phyloP scores from a whole-genome alignment of 306 rosid genomes.

The Begonia peltatifolia region DNA sequence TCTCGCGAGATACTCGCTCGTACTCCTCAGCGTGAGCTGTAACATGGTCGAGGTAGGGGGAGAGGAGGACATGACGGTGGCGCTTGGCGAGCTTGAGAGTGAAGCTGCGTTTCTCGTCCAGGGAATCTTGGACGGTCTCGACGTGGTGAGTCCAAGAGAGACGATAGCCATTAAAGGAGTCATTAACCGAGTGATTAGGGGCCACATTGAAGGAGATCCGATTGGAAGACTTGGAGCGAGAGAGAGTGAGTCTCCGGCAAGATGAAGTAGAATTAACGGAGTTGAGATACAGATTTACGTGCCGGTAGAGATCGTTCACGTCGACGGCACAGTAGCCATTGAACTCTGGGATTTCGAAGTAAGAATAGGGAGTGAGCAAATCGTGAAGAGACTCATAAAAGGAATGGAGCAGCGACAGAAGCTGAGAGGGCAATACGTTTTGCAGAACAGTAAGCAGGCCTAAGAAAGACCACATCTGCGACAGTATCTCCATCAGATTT shows the following conservation, averaged over 20 bases:
- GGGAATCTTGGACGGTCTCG: conserved; percentile 65
- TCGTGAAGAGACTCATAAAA: conserved; percentile 60
- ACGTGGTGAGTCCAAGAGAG: conserved; percentile 76
- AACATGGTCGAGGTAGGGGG: conserved; percentile 44
- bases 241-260: conserved; percentile 51
- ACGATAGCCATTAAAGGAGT: conserved; percentile 33
- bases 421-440: conserved; percentile 69
- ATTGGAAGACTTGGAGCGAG: conserved; percentile 70
- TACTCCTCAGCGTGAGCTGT: conserved; percentile 55
- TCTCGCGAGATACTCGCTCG: conserved; percentile 63
- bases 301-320: conserved; percentile 74
- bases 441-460: conserved; percentile 76
- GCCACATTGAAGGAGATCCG: conserved; percentile 62
- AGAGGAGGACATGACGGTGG: conserved; percentile 46
- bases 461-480: conserved; percentile 77
- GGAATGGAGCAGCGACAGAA: conserved; percentile 65
- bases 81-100: conserved; percentile 71
- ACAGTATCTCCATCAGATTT: conserved; percentile 49
- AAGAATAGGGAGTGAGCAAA: conserved; percentile 57
- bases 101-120: conserved; percentile 70
- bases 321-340: conserved; percentile 84
- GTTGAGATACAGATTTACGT: conserved; percentile 65
- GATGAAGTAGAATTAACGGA: conserved; percentile 35
- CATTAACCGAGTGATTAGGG: conserved; percentile 67
- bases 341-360: conserved; percentile 73